These are phyloP conservation scores for Astraeus odoratus DNA, from an alignment of 768 basidiomycete genomes.

Conservation along the genomic window DNA sequence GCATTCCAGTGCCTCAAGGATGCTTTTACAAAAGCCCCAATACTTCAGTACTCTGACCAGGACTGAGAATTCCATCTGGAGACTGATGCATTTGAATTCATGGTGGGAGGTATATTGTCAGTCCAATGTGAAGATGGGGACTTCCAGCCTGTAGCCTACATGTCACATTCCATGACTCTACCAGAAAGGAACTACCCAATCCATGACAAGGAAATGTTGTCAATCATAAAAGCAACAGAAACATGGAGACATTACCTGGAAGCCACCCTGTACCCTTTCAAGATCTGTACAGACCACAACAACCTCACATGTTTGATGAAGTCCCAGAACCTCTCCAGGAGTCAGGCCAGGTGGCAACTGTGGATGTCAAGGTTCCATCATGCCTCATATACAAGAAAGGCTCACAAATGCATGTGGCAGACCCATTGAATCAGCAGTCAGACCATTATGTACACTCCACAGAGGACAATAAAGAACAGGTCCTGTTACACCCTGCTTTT, in stretches of 20 bases:
- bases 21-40: not conserved
- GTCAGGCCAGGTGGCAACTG: not conserved
- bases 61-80: not conserved
- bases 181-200: not conserved
- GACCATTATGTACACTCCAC: too few species aligned
- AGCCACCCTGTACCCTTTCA: not conserved
- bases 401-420: too few species aligned
- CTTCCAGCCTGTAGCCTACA: not conserved
- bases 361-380: not conserved
- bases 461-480: too few species aligned
- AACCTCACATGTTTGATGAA: not conserved
- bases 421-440: too few species aligned
- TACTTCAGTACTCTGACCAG: not conserved
- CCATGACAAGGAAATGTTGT: constrained; percentile 2
- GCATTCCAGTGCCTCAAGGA: not conserved
- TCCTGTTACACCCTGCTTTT: too few species aligned
- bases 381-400: too few species aligned
- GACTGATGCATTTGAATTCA: not conserved
- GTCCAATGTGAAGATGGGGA: not conserved
- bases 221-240: constrained; percentile 1
- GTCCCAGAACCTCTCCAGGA: not conserved
- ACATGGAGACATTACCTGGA: not conserved
- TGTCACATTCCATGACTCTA: not conserved
- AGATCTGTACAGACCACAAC: not conserved
- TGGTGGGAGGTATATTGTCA: not conserved